phyloP scores from a whole-genome alignment of 1,284 basidiomycete genomes.

The Ganoderma multipileum region DNA sequence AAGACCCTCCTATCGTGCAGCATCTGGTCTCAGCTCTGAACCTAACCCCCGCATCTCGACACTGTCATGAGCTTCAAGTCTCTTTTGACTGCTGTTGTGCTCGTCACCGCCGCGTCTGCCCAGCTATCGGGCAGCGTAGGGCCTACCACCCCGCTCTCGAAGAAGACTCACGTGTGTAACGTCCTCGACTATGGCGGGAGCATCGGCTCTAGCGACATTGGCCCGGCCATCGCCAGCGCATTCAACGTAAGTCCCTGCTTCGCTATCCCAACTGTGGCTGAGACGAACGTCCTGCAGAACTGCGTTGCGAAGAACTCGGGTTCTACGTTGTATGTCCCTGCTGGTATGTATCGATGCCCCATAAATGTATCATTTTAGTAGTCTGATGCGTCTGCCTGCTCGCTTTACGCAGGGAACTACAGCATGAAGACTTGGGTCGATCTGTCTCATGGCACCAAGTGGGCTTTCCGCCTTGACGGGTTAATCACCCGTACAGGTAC shows the following conservation, averaged over 20 bases:
- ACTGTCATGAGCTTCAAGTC: conserved; percentile 31
- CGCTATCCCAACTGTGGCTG: too few relatives aligned
- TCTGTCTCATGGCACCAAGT: conserved; percentile 38
- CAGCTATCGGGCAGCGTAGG: conserved; percentile 42
- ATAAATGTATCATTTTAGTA: too few relatives aligned
- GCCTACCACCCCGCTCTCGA: conserved; percentile 38
- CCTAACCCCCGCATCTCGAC: too few relatives aligned
- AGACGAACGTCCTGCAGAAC: too few relatives aligned
- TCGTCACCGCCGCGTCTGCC: conserved; percentile 25
- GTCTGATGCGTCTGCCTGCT: too few relatives aligned
- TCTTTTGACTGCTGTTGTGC: conserved; percentile 21
- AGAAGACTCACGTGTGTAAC: conserved; percentile 37
- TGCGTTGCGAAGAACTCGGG: conserved; percentile 40
- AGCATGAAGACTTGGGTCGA: conserved; percentile 43
- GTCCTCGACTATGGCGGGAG: conserved; percentile 42
- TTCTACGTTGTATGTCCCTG: conserved; percentile 41
- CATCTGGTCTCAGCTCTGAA: too few relatives aligned
- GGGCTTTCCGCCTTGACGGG: conserved; percentile 45
- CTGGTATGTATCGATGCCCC: conserved; percentile 20
- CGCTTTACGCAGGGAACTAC: conserved; percentile 41
- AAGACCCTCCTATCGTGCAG: too few relatives aligned
- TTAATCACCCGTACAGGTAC: conserved; percentile 40
- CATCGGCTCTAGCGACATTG: conserved; percentile 43
- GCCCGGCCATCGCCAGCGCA: conserved; percentile 42
- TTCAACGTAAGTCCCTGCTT: conserved; percentile 31